Base-by-base conservation (phyloP, 345 rosid genomes). In the Euclidium syriacum region DNA sequence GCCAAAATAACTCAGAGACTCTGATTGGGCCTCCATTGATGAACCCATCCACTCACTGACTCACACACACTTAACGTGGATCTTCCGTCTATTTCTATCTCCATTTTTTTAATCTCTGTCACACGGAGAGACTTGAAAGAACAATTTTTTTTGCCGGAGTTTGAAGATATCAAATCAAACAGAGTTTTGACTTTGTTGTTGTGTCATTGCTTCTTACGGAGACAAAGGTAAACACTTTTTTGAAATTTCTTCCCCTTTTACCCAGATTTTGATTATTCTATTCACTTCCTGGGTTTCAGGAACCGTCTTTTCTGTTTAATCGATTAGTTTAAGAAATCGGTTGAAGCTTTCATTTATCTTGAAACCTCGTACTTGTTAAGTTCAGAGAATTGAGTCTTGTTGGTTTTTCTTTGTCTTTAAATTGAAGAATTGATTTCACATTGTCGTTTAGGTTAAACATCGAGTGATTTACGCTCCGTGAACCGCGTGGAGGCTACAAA, bases 381-480 rank as follows among this genome's bases (percentile, higher is more conserved):
- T 70, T 34, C 69, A 70, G 52, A 46, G 74, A 46, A 70, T 39
- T 50, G 74, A 70, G 64, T 62, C 67, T 0, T n/a, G 11, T 65
- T 52, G 4, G 24, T 26, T 14, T 49, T 10, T 48, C 6, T 4
- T 39, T 38, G 39, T 40, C 46, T 15, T 60, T 57, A 7, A n/a
- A 67, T 34, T 52, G 36, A 62, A 49, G 47, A 25, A 10, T 52
- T 39, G 65, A 5, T 44, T 69, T 61, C 67, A 44, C 67, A 34
- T 63, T 52, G 27, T 34, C 63, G 59, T 67, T 64, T 34, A 44
- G 42, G 67, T 55, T 52, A 19, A 33, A 51, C 62, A 61, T 73
- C 10, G 76, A 81, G 80, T 10, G 34, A 55, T 70, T 62, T 74
- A 63, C 72, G 83, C 79, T 52, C 91, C 85, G 70, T 81, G 79